Conservation (phyloP, 805 yeast species). For the Isabelozyma gotoi region DNA sequence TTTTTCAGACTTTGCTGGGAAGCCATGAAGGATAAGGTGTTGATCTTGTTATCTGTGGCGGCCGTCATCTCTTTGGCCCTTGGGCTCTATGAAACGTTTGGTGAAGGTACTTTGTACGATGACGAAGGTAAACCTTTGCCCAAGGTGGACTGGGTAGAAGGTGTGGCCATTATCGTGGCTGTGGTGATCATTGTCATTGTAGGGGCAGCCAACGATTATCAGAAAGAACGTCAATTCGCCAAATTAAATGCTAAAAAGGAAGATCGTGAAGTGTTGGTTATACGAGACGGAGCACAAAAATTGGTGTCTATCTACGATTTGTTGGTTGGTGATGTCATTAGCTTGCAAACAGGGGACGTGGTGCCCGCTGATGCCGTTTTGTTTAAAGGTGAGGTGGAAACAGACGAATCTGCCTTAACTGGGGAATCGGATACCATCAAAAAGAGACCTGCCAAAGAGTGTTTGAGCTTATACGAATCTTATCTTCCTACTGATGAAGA, state of each 20-base stretch:
- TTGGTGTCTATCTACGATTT: constrained; percentile 72
- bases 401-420: constrained; percentile 90
- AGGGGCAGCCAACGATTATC: constrained; percentile 95
- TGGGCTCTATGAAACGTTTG: constrained; percentile 91
- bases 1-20: constrained; percentile 69
- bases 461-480: constrained; percentile 30
- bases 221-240: constrained; percentile 91
- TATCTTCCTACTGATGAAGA: constrained; percentile 30
- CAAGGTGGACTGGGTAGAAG: constrained; percentile 97
- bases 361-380: constrained; percentile 86
- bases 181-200: constrained; percentile 87
- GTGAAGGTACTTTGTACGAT: constrained; percentile 75
- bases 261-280: constrained; percentile 73
- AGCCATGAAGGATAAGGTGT: constrained; percentile 88
- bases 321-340: constrained; percentile 81
- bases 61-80: constrained; percentile 87
- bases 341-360: constrained; percentile 90
- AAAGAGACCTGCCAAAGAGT: constrained; percentile 56
- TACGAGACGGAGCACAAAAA: constrained; percentile 67
- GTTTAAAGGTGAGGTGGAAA: constrained; percentile 72
- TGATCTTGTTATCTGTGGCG: constrained; percentile 79
- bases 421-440: constrained; percentile 89
- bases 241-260: constrained; percentile 86
- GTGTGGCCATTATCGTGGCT: constrained; percentile 94
- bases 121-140: constrained; percentile 76